A percentile compares a stretch with the other conserved stretches of the same genome.
Conservation (phyloP, 106 monocot species). For the Narthecium ossifragum region DNA sequence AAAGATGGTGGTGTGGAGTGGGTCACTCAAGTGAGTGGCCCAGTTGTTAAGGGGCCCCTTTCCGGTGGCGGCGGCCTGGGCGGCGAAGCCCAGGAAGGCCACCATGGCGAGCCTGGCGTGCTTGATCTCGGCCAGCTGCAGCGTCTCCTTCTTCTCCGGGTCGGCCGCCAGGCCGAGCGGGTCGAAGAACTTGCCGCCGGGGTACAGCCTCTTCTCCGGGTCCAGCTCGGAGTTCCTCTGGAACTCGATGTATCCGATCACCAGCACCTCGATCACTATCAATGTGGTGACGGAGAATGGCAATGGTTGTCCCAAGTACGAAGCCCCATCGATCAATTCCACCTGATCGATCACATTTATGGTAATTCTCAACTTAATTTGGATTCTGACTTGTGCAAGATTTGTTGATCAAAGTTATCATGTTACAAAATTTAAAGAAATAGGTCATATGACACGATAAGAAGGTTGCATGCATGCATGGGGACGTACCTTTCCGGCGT, state of each 20-base stretch:
- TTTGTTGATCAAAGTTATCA: no score
- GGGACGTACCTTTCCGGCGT: conserved; percentile 81
- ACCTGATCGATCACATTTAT: no score
- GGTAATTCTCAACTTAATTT: no score
- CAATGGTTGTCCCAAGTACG: conserved; percentile 84
- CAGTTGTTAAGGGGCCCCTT: conserved; percentile 98
- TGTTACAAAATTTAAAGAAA: no score
- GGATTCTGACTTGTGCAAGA: no score
- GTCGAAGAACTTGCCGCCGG: conserved; percentile 85
- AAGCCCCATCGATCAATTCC: conserved; percentile 77
- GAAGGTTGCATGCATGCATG: no score
- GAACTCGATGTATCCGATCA: conserved; percentile 99
- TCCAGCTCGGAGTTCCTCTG: conserved; percentile 94
- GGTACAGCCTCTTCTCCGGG: conserved; percentile 89
- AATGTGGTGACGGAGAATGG: conserved; percentile 86
- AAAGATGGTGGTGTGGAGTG: conserved; percentile 98
- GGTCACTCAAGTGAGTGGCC: conserved; percentile 94
- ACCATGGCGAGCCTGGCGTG: conserved; percentile 99
- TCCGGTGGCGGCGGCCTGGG: conserved; percentile 89
- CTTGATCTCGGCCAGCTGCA: conserved; percentile 95
- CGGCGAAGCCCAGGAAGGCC: conserved; percentile 83
- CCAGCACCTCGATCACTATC: conserved; percentile 83
- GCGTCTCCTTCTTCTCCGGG: conserved; percentile 78
- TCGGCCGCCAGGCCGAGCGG: conserved; percentile 83
- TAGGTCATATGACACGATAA: no score